Percentiles rank a stretch among this genome's conserved stretches.
phyloP scores from a whole-genome alignment of 208 protist genomes.

The Leishmania amazonensis region DNA sequence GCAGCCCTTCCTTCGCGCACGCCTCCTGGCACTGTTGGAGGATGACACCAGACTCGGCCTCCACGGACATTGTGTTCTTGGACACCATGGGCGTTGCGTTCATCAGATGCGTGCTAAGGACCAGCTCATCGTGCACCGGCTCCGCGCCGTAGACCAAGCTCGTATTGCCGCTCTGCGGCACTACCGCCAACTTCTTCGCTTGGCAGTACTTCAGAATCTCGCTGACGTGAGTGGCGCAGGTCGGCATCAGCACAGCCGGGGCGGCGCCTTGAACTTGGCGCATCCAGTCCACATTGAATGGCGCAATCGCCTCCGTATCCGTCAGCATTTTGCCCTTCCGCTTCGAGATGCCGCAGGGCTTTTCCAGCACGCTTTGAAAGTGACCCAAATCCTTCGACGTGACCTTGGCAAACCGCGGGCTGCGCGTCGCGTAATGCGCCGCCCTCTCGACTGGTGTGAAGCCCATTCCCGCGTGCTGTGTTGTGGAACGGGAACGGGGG shows the following conservation, averaged over 20 bases:
- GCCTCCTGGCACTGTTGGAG: conserved; percentile 90
- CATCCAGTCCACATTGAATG: conserved; percentile 79
- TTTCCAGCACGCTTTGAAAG: conserved; percentile 50
- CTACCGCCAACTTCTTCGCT: conserved; percentile 87
- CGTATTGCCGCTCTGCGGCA: conserved; percentile 98
- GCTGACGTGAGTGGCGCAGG: conserved; percentile 60
- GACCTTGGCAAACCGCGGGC: conserved; percentile 46
- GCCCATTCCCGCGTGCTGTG: conserved; percentile 11
- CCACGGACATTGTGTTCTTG: conserved; percentile 60
- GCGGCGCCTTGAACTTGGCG: conserved; percentile 52
- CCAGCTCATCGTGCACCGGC: conserved; percentile 92
- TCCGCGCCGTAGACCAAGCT: conserved; percentile 95
- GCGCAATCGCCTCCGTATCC: conserved; percentile 39
- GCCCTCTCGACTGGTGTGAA: conserved; percentile 50
- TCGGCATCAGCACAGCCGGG: conserved; percentile 64
- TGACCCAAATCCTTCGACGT: conserved; percentile 50
- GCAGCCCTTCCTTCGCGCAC: conserved; percentile 71
- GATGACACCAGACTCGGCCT: conserved; percentile 91
- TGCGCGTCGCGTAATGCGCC: conserved; percentile 68
- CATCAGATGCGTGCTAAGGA: conserved; percentile 91
- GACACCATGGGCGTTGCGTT: conserved; percentile 87
- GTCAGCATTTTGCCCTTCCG: conserved; percentile 56
- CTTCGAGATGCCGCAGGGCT: conserved; percentile 45
- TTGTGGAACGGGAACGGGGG: background rate
- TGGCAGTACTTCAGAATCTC: conserved; percentile 94